phyloP scores from a whole-genome alignment of 805 yeast genomes.

The Schwanniomyces sp. region DNA sequence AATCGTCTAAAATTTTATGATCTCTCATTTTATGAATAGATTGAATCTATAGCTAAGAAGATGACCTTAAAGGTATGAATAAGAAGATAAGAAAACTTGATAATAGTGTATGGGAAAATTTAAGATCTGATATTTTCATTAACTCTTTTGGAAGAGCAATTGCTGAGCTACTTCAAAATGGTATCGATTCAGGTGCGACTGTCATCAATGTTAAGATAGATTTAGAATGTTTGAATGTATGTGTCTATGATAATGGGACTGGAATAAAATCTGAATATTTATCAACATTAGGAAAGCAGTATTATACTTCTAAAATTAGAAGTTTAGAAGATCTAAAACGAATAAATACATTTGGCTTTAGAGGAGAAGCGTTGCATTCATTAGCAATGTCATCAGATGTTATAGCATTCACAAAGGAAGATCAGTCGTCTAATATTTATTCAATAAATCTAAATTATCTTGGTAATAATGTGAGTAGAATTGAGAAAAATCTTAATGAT shows the following conservation, averaged over 20 bases:
- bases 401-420: conserved; percentile 46
- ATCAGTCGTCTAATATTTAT: not conserved
- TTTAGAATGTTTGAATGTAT: conserved; percentile 26
- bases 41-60: not conserved
- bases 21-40: not conserved
- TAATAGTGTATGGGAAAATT: conserved; percentile 6
- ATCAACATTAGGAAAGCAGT: conserved; percentile 42
- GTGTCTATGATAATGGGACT: conserved; percentile 66
- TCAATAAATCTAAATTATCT: not conserved
- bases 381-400: conserved; percentile 49
- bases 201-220: conserved; percentile 34
- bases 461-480: not conserved
- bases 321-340: conserved; percentile 34
- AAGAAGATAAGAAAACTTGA: conserved; percentile 11
- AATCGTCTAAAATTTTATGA: not conserved
- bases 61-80: not conserved
- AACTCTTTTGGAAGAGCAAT: conserved; percentile 41
- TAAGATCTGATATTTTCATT: conserved; percentile 35
- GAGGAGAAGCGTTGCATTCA: conserved; percentile 69
- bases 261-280: conserved; percentile 61
- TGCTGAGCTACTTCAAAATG: conserved; percentile 52
- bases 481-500: not conserved
- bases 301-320: conserved; percentile 57
- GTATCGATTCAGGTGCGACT: conserved; percentile 54
- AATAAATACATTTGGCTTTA: conserved; percentile 57